phyloP scores from a whole-genome alignment of 228 moss, liverwort and hornwort species.

The Sphagnum fallax region DNA sequence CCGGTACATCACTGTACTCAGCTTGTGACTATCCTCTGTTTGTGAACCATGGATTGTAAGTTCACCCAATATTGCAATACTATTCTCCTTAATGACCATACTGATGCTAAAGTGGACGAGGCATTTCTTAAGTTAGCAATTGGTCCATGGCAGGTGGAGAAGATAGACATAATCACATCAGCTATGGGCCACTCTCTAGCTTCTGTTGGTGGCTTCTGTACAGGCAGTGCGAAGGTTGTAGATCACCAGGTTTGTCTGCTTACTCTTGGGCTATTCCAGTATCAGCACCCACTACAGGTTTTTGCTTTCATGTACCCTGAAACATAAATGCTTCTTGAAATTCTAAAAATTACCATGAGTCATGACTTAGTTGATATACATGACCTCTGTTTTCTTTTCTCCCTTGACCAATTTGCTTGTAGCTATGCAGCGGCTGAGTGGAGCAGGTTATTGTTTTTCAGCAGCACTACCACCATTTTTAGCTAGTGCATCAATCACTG shows the following conservation, averaged over 20 bases:
- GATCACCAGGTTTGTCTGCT: constrained; percentile 80
- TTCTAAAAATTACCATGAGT: too few species aligned
- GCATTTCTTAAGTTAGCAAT: too few species aligned
- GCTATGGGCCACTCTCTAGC: constrained; percentile 88
- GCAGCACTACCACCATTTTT: constrained; percentile 91
- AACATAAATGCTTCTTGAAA: background rate
- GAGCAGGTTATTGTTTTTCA: constrained; percentile 91
- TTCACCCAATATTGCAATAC: too few species aligned
- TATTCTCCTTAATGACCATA: too few species aligned
- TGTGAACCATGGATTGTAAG: too few species aligned
- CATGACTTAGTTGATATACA: too few species aligned
- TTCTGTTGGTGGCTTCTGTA: constrained; percentile 97
- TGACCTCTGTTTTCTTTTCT: too few species aligned
- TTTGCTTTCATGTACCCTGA: background rate
- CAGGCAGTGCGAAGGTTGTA: constrained; percentile 83
- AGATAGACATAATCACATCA: constrained; percentile 85
- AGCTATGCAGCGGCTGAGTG: constrained; percentile 72
- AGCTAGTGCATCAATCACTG: constrained; percentile 76
- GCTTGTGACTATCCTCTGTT: too few species aligned
- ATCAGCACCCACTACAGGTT: background rate
- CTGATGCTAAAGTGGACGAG: too few species aligned
- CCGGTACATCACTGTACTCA: constrained; percentile 38
- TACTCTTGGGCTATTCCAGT: background rate
- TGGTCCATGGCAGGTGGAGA: constrained; percentile 49
- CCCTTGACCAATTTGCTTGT: too few species aligned